Percentiles rank a stretch among this genome's conserved stretches.
These are phyloP conservation scores for Tolypocladium guangdongense DNA, from an alignment of 2,329 filamentous ascomycete genomes.

Conservation along the genomic window DNA sequence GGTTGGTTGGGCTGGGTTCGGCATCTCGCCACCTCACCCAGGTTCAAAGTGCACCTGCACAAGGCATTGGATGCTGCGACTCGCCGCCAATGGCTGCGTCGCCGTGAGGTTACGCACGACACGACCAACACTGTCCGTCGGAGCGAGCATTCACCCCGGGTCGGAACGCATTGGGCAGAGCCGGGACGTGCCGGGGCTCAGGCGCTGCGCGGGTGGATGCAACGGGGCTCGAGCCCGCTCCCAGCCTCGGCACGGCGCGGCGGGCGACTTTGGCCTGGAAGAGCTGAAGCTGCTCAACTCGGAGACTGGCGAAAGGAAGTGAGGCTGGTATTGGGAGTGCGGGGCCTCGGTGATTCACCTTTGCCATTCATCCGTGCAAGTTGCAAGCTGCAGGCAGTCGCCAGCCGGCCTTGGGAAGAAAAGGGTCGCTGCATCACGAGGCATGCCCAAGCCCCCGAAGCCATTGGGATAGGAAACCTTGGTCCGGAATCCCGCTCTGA, in stretches of 20 bases:
- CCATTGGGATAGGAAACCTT: background rate
- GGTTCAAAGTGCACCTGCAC: background rate
- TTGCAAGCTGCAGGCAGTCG: background rate
- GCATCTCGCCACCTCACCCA: background rate
- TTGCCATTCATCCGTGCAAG: background rate
- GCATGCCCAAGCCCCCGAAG: too few relatives aligned
- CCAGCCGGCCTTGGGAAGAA: too few relatives aligned
- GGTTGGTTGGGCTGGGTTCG: background rate
- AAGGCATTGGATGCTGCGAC: too few relatives aligned
- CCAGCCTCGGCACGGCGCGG: background rate
- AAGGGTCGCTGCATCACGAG: too few relatives aligned
- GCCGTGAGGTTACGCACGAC: background rate
- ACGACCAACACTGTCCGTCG: background rate
- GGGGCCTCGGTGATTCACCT: background rate
- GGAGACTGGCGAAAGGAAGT: background rate
- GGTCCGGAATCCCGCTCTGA: background rate
- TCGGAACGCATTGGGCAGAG: background rate
- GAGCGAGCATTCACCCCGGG: background rate
- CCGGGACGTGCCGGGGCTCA: background rate
- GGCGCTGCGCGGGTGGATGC: too few relatives aligned
- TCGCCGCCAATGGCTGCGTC: too few relatives aligned
- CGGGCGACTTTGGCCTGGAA: background rate
- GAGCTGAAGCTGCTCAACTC: background rate
- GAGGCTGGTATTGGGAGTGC: background rate
- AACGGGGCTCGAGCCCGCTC: too few relatives aligned